A percentile compares a stretch with the other conserved stretches of the same genome.
Conservation (phyloP, 805 yeast species). For the Lachancea nothofagi region DNA sequence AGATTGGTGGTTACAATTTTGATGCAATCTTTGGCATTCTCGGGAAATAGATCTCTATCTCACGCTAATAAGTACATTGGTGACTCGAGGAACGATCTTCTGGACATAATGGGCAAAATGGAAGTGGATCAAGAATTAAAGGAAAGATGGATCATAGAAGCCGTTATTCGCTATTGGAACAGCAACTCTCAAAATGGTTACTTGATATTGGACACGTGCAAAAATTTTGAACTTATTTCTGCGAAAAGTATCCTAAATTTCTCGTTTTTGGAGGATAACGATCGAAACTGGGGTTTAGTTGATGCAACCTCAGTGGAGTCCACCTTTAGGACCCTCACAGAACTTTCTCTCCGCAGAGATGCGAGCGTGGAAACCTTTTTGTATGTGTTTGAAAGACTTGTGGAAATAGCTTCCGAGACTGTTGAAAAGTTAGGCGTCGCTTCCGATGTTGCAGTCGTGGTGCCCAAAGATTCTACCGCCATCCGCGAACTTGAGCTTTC, state of each 20-base stretch:
- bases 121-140: slow-evolving; percentile 29
- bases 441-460: slow-evolving; percentile 20
- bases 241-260: slow-evolving; percentile 39
- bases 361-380: slow-evolving; percentile 26
- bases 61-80: slow-evolving; percentile 57
- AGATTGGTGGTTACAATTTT: slow-evolving; percentile 53
- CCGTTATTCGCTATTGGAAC: slow-evolving; percentile 61
- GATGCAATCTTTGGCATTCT: slow-evolving; percentile 66
- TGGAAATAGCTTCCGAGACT: slow-evolving; percentile 20
- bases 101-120: slow-evolving; percentile 28
- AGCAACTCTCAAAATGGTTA: slow-evolving; percentile 60
- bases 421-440: slow-evolving; percentile 21
- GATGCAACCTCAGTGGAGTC: slow-evolving; percentile 45
- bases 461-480: slow-evolving; percentile 25
- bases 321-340: slow-evolving; percentile 34
- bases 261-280: slow-evolving; percentile 36
- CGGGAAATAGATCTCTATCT: slow-evolving; percentile 84
- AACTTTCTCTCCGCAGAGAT: slow-evolving; percentile 18
- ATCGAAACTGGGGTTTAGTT: slow-evolving; percentile 34
- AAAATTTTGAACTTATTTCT: slow-evolving; percentile 40
- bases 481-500: slow-evolving; percentile 32
- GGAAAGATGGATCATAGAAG: slow-evolving; percentile 44
- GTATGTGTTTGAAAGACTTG: slow-evolving; percentile 26
- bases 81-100: slow-evolving; percentile 36
- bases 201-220: slow-evolving; percentile 49